Evolutionary conservation across 2,329 filamentous ascomycete genomes (phyloP), one percentile per base, ranked within the genome.

Genomic region (Talaromyces amestolkiae): DNA sequence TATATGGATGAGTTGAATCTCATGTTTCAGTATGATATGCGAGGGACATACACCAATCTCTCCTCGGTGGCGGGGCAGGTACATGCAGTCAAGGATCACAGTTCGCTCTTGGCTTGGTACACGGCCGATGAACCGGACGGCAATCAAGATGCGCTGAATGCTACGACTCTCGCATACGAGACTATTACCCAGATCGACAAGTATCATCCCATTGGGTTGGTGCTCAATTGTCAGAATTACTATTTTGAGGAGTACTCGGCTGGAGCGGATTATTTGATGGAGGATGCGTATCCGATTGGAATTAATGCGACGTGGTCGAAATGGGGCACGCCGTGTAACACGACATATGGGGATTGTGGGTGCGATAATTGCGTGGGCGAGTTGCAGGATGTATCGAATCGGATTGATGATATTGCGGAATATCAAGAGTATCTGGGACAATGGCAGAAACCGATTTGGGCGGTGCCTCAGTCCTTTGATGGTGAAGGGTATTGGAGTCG

Each of bases 21-120:
- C n/a, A 31, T 62, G 39, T 66, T 66, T 53, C 64, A 66, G 43
- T 66, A 66, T 58, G 64, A 66, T 47, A 66, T 66, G 64, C 64
- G 64, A 27, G 60, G 60, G n/a, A 63, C 59, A 1, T 66, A 66
- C 17, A 58, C 35, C n/a, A 66, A 66, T 39, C 7, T 66, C 41
- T 59, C 59, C 3, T 66, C 64, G 1, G 60, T 66, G 3, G 60
- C 13, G 6, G 64, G 63, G 47, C 60, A 66, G 39, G 64, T 66
- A 1, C 47, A 41, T 15, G 31, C 51, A 35, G 45, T 62, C 59
- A 63, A 63, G 33, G 64, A 66, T 59, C 58, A 66, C 15, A 59
- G 60, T 45, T 45, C 51, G 24, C 35, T 66, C 24, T 15, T 66
- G 15, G 60, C 53, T 6, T 66, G 60, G 43, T 66, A 66, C 19